Percentiles rank a stretch among this genome's conserved stretches.
Conservation (phyloP, 495 filamentous ascomycete genomes). For the Neurospora sp. region DNA sequence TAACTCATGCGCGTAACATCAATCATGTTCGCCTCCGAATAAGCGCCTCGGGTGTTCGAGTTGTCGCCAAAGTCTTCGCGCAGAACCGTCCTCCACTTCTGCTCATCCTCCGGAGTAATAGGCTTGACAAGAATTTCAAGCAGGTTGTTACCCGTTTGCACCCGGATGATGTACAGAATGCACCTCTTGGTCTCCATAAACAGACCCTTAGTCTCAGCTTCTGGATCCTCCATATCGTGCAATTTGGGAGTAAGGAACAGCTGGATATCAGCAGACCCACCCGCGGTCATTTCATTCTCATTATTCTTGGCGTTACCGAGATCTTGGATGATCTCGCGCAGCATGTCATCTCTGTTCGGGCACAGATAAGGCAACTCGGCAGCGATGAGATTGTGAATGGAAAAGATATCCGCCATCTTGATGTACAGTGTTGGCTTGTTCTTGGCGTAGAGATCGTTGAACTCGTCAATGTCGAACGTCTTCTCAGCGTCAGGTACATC, state of each 20-base stretch:
- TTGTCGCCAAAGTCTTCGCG: conserved; percentile 68
- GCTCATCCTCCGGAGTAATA: conserved; percentile 76
- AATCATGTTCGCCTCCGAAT: conserved; percentile 81
- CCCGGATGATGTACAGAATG: conserved; percentile 93
- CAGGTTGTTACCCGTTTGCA: conserved; percentile 84
- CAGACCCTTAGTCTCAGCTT: conserved; percentile 79
- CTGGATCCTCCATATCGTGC: conserved; percentile 85
- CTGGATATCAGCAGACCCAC: conserved; percentile 81
- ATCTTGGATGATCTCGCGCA: conserved; percentile 85
- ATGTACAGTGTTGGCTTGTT: conserved; percentile 96
- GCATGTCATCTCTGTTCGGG: conserved; percentile 70
- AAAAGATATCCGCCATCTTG: conserved; percentile 96
- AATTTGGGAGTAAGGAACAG: conserved; percentile 87
- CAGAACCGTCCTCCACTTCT: conserved; percentile 74
- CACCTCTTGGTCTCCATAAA: conserved; percentile 98
- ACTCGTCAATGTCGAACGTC: conserved; percentile 96
- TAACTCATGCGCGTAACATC: conserved; percentile 89
- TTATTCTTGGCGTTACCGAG: conserved; percentile 93
- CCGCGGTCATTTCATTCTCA: conserved; percentile 80
- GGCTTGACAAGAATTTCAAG: conserved; percentile 93
- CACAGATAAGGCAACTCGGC: conserved; percentile 68
- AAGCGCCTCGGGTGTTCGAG: conserved; percentile 66
- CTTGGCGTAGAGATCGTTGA: conserved; percentile 92
- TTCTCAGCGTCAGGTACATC: conserved; percentile 74
- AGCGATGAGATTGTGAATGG: conserved; percentile 82